Evolutionary conservation across 805 yeast species (phyloP), one percentile per base, ranked within the genome.

Genomic region (Suhomyces emberorum): DNA sequence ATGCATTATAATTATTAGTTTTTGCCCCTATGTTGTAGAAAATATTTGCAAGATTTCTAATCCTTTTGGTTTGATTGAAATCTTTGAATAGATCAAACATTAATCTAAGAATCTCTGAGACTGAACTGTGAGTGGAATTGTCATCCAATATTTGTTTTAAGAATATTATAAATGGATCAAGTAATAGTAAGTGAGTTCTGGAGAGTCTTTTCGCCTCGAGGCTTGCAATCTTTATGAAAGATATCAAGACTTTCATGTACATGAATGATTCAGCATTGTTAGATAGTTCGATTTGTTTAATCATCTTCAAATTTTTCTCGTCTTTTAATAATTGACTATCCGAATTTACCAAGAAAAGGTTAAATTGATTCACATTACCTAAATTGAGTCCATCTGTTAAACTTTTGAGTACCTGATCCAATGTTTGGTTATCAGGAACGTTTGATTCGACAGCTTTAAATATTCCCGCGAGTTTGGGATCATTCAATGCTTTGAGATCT

Each of bases 21-120:
- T 24, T 35, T 30, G 31, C 14, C 0, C 72, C 75, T 32, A 60
- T 47, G 39, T 72, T 69, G 46, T 62, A 75, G 5, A 65, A 51
- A 9, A 76, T 32, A 42, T 71, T 74, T 3, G 79, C 67, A 3
- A 76, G 42, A 46, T 74, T 75, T 32, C 65, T 57, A 5, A 72
- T 49, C 38, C 81, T 51, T 42, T 69, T 73, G 14, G 30, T 35
- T 24, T 61, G 69, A 21, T 54, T 62, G 32, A 52, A 47, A 4
- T 41, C 30, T 14, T 40, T 31, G n/a, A 61, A 37, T 3, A 39
- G 43, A 1, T 16, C 12, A 28, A 32, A 32, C 17, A 36, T 22
- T 23, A 33, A 39, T 9, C n/a, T 15, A 15, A 39, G 27, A 18
- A 23, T 24, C 15, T 15, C 12, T 12, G 14, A 21, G 5, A 15